These are phyloP conservation scores for Tolypocladium endophyticum DNA, from an alignment of 2,329 filamentous ascomycete genomes.

Conservation along the genomic window DNA sequence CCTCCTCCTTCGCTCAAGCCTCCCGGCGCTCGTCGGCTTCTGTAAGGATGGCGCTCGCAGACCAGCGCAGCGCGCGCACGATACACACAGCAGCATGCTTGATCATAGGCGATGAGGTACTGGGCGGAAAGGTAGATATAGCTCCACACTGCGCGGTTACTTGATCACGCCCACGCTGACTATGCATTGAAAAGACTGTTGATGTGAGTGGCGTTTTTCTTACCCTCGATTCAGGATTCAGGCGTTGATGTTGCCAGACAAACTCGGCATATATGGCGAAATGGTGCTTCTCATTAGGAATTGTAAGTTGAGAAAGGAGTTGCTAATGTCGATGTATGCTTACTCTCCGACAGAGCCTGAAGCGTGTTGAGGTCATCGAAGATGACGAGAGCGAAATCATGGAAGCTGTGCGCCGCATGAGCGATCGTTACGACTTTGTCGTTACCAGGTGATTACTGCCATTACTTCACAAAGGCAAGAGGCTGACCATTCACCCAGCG, in stretches of 20 bases:
- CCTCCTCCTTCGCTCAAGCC: constrained; percentile 20
- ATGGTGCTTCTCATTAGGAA: constrained; percentile 52
- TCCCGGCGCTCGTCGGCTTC: constrained; percentile 10
- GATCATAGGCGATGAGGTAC: constrained; percentile 94
- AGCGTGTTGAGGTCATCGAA: constrained; percentile 83
- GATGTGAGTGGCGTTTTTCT: constrained; percentile 22
- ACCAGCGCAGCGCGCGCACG: constrained; percentile 47
- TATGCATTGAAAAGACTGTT: constrained; percentile 19
- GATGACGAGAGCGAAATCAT: constrained; percentile 88
- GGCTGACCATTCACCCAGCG: constrained; percentile 31
- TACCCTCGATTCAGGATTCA: background rate
- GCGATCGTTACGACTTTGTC: constrained; percentile 81
- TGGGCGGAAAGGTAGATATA: constrained; percentile 73
- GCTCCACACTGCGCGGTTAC: background rate
- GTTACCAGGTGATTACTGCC: constrained; percentile 56
- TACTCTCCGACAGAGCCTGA: constrained; percentile 46
- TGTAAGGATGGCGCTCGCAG: constrained; percentile 28
- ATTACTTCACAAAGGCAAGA: background rate
- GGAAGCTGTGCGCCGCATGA: constrained; percentile 81
- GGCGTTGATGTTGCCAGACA: constrained; percentile 31
- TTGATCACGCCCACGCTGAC: constrained; percentile 4
- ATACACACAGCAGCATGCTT: constrained; percentile 87
- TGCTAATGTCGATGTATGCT: background rate
- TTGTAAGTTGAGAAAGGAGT: constrained; percentile 29
- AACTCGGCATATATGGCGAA: constrained; percentile 56